Percentiles rank a stretch among this genome's conserved stretches.
Conservation (phyloP, 169 alveolate genomes). For the Plasmodium vinckei region DNA sequence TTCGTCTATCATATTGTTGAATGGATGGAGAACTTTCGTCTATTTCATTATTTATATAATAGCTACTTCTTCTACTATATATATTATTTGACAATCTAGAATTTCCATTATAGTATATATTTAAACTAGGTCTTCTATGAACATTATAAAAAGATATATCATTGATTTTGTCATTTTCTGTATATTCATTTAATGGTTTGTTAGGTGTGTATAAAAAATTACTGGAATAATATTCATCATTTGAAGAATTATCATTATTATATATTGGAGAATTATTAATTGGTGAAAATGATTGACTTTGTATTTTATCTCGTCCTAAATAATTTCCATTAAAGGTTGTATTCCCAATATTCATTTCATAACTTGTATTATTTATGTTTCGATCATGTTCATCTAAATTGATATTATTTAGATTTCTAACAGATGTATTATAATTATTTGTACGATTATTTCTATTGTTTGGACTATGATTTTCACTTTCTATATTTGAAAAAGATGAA, state of each 20-base stretch:
- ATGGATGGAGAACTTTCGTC: slow-evolving; percentile 24
- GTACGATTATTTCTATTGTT: slow-evolving; percentile 12
- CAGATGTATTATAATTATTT: slow-evolving; percentile 24
- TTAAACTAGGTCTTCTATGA: slow-evolving; percentile 17
- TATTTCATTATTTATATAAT: slow-evolving; percentile 4
- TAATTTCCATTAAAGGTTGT: not conserved
- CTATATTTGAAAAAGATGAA: not conserved
- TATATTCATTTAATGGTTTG: slow-evolving; percentile 9
- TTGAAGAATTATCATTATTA: slow-evolving; percentile 37
- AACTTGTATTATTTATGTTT: not conserved
- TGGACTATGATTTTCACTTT: not conserved
- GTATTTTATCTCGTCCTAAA: not conserved
- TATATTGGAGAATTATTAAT: not conserved
- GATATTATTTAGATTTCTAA: not conserved
- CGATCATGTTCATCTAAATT: not conserved
- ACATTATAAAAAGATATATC: slow-evolving; percentile 59
- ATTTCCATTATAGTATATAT: not conserved
- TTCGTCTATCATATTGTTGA: slow-evolving; percentile 38
- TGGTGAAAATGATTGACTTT: not conserved
- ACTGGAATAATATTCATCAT: slow-evolving; percentile 49
- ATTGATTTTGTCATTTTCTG: slow-evolving; percentile 17
- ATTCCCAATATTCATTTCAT: not conserved
- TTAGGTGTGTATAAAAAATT: slow-evolving; percentile 75
- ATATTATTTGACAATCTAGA: too few species aligned
- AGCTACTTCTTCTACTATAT: too few species aligned